These are phyloP conservation scores for Meyerozyma carpophila DNA, from an alignment of 1,139 yeast species.

Conservation along the genomic window DNA sequence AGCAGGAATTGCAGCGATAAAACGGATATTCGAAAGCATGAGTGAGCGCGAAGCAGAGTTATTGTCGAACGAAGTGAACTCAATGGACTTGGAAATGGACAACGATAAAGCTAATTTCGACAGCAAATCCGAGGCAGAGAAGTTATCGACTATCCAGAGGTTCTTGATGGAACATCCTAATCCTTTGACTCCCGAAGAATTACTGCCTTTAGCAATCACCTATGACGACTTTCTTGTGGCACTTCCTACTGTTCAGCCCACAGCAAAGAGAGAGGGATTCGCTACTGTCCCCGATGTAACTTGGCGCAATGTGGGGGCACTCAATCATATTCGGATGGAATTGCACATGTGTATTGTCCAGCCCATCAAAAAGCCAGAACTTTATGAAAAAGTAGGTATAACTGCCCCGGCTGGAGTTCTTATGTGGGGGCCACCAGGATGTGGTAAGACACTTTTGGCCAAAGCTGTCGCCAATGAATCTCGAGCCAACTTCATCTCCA, in stretches of 20 bases:
- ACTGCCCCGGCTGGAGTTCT: conserved; percentile 96
- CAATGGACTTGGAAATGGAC: conserved; percentile 25
- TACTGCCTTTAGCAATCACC: conserved; percentile 67
- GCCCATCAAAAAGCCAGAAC: conserved; percentile 89
- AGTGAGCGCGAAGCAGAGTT: conserved; percentile 32
- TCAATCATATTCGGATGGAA: conserved; percentile 74
- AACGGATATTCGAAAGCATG: conserved; percentile 65
- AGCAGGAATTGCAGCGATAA: conserved; percentile 92
- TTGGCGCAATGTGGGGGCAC: conserved; percentile 94
- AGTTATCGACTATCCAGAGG: conserved; percentile 62
- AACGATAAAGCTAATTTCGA: conserved; percentile 18
- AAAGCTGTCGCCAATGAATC: conserved; percentile 98
- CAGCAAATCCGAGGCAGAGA: conserved; percentile 30
- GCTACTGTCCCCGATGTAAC: conserved; percentile 98
- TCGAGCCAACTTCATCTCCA: conserved; percentile 89
- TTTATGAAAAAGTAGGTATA: conserved; percentile 86
- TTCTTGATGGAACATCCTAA: conserved; percentile 73
- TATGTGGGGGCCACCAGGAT: conserved; percentile 99
- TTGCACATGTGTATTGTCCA: conserved; percentile 96
- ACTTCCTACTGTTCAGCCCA: conserved; percentile 90
- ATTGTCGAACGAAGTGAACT: conserved; percentile 6
- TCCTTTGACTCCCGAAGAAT: conserved; percentile 70
- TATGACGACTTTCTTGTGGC: conserved; percentile 80
- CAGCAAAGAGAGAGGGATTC: conserved; percentile 97
- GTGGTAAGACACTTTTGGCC: conserved; percentile 93